Percentiles rank a stretch among this genome's conserved stretches.
Evolutionary conservation across 2,329 filamentous ascomycete genomes (phyloP).

Genomic region (Ceratocystis diversiconidia): DNA sequence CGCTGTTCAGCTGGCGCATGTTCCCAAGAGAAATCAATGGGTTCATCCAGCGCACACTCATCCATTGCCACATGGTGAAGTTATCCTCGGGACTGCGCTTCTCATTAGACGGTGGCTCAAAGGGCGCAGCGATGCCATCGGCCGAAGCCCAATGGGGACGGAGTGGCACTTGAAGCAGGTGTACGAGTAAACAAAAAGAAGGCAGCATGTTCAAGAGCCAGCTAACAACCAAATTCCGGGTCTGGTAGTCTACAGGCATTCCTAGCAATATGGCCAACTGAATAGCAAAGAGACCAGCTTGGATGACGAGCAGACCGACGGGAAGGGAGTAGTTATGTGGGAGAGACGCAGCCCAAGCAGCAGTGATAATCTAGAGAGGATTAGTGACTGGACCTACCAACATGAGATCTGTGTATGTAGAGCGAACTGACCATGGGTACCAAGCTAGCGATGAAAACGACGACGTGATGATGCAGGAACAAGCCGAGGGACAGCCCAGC

Average conservation of each 20-base stretch:
- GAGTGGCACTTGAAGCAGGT: constrained; percentile 56
- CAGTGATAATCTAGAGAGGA: not conserved
- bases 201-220: constrained; percentile 27
- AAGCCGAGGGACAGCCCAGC: not conserved
- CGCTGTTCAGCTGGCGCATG: constrained; percentile 52
- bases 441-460: not conserved
- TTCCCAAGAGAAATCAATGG: constrained; percentile 55
- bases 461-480: not conserved
- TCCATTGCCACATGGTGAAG: constrained; percentile 66
- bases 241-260: constrained; percentile 22
- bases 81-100: constrained; percentile 68
- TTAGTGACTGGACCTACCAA: not conserved
- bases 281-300: constrained; percentile 24
- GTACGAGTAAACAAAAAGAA: constrained; percentile 33
- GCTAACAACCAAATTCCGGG: constrained; percentile 15
- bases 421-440: constrained; percentile 2
- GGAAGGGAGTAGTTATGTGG: constrained; percentile 1
- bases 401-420: not conserved
- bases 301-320: constrained; percentile 23
- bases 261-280: constrained; percentile 20
- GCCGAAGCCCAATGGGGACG: constrained; percentile 42
- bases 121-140: constrained; percentile 44
- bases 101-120: constrained; percentile 23
- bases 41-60: constrained; percentile 70
- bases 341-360: not conserved